phyloP scores from a whole-genome alignment of 179 eudicot species.

The Beta corolliflora region DNA sequence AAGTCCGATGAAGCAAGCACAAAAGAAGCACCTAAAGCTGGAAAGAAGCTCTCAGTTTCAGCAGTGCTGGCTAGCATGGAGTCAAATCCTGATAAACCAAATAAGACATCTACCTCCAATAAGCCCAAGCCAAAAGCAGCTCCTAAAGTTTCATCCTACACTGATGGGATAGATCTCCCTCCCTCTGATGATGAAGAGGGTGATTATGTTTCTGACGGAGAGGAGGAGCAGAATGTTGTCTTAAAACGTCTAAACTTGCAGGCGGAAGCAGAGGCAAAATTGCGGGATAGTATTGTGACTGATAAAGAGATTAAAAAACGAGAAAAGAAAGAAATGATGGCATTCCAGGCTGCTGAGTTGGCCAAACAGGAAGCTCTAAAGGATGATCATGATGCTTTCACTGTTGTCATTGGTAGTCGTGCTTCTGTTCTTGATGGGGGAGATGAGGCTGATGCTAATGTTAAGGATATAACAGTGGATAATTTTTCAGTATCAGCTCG shows the following conservation, averaged over 20 bases:
- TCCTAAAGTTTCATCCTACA: constrained; percentile 38
- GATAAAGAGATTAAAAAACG: constrained; percentile 69
- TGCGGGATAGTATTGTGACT: constrained; percentile 47
- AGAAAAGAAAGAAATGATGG: constrained; percentile 67
- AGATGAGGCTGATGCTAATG: constrained; percentile 81
- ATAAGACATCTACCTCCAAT: constrained; percentile 47
- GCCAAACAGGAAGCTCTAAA: constrained; percentile 64
- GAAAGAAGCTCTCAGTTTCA: constrained; percentile 55
- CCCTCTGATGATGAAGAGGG: constrained; percentile 77
- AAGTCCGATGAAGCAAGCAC: constrained; percentile 47
- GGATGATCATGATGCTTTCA: constrained; percentile 80
- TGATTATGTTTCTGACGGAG: constrained; percentile 37
- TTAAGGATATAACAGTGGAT: constrained; percentile 69
- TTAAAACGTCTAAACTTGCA: constrained; percentile 18
- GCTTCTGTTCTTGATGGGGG: constrained; percentile 78
- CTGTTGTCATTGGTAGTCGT: constrained; percentile 60
- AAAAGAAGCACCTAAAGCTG: constrained; percentile 33
- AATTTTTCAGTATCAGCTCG: constrained; percentile 84
- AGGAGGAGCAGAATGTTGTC: constrained; percentile 26
- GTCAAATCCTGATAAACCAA: constrained; percentile 56
- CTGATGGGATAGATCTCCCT: constrained; percentile 73
- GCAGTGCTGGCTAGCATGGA: constrained; percentile 79
- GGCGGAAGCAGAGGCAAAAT: constrained; percentile 28
- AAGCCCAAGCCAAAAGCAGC: constrained; percentile 59
- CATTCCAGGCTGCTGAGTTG: constrained; percentile 44